Evolutionary conservation across 768 basidiomycete species (phyloP), one percentile per base, ranked within the genome.

Genomic region (Suillus spraguei): DNA sequence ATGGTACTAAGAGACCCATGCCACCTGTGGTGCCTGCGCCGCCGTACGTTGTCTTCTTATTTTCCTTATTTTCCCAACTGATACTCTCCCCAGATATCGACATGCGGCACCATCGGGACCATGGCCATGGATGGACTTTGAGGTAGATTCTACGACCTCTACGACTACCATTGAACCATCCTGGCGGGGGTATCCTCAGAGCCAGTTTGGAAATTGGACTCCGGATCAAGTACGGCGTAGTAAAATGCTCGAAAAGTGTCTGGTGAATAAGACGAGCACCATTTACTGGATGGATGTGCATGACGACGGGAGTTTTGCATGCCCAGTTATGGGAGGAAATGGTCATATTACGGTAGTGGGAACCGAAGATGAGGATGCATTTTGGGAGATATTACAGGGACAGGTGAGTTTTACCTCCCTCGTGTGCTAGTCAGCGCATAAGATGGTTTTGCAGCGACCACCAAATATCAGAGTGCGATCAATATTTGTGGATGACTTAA

Each of bases 401-500:
- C 13, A 77, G 32, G 85, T 84, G 66, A 62, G 82, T 70, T n/a
- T 13, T 28, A 24, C 20, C 10, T 62, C 7, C n/a, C 14, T 59
- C 16, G 52, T 22, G 46, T 54, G 53, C 9, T 20, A 17, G 22
- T 24, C 9, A 5, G 36, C 22, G 2, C 11, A 17, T 20, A 32
- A 11, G 6, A 58, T n/a, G 42, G 53, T 17, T 33, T 58, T 80
- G 76, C 69, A 76, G 73, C 69, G 77, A 52, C 78, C 79, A 1
- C 5, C 60, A 13, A 70, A 74, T 11, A 67, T 82, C 22, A 79
- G 82, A 41, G 71, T 84, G 6, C 78, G 83, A n/a, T 80, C 80
- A 0, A 28, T 86, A 49, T 87, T 87, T 64, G 74, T 86, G 0
- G 79, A 85, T 36, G 78, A 80, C 60, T 71, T 87, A 62, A 79